Evolutionary conservation across 2,329 filamentous ascomycete species (phyloP).

Genomic region (Sordariomycetes sp.): DNA sequence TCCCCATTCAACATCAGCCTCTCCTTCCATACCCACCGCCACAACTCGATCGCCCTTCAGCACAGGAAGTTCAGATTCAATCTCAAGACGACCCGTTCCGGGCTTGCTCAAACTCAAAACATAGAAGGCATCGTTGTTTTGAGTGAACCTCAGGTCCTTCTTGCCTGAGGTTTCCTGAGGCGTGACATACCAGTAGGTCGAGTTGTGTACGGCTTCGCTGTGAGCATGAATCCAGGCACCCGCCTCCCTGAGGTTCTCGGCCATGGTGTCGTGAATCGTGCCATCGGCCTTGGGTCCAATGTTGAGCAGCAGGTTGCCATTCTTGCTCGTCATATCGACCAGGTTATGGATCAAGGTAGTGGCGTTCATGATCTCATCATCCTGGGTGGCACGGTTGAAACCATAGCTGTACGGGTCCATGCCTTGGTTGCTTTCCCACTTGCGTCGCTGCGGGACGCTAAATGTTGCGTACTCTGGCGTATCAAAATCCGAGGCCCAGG

Average conservation of each 20-base stretch:
- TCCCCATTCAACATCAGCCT: slow-evolving; percentile 9
- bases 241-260: slow-evolving; percentile 35
- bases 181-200: slow-evolving; percentile 43
- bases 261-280: slow-evolving; percentile 38
- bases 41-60: slow-evolving; percentile 35
- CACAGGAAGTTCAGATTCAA: slow-evolving; percentile 35
- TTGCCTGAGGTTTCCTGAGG: slow-evolving; percentile 22
- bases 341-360: slow-evolving; percentile 34
- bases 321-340: slow-evolving; percentile 44
- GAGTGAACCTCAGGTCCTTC: slow-evolving; percentile 38
- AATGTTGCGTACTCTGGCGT: slow-evolving; percentile 42
- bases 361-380: slow-evolving; percentile 41
- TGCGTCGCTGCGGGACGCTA: slow-evolving; percentile 33
- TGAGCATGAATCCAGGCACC: slow-evolving; percentile 45
- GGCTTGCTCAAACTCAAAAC: slow-evolving; percentile 32
- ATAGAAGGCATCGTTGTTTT: slow-evolving; percentile 43
- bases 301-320: slow-evolving; percentile 47
- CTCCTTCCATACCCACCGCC: slow-evolving; percentile 23
- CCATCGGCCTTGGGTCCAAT: slow-evolving; percentile 48
- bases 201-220: slow-evolving; percentile 46
- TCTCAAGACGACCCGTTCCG: slow-evolving; percentile 23
- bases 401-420: slow-evolving; percentile 54
- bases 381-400: slow-evolving; percentile 46
- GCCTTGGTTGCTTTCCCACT: slow-evolving; percentile 51
- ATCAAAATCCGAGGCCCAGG: slow-evolving; percentile 43